phyloP scores from a whole-genome alignment of 106 monocot species.

The Gastrodia elata region DNA sequence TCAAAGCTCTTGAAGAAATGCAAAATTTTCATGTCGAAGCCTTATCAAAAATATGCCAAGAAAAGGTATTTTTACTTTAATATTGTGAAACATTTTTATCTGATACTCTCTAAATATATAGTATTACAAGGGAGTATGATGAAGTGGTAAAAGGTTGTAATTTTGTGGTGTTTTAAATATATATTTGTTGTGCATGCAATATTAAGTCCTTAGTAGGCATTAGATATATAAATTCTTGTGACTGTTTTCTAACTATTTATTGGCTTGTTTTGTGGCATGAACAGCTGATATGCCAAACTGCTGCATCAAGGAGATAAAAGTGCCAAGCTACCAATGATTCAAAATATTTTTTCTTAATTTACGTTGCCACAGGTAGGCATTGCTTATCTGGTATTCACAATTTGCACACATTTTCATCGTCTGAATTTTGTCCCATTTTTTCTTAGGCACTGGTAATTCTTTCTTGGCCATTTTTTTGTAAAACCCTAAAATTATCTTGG shows the following conservation, averaged over 20 bases:
- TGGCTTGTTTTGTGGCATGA: neutral
- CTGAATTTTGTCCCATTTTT: neutral
- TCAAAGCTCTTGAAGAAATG: constrained; percentile 56
- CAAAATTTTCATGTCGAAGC: constrained; percentile 85
- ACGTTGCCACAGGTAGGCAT: neutral
- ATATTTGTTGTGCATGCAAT: neutral
- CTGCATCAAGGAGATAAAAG: constrained; percentile 5
- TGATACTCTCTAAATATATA: neutral
- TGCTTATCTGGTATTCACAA: neutral
- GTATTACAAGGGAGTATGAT: no score
- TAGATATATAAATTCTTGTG: neutral
- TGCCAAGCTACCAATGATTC: neutral
- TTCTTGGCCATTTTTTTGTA: no score
- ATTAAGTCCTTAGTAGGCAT: no score
- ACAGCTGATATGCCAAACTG: constrained; percentile 17
- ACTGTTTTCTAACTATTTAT: neutral
- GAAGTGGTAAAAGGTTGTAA: neutral
- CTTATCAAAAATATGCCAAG: constrained; percentile 78
- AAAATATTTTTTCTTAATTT: neutral
- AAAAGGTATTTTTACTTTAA: constrained; percentile 44
- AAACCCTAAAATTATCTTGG: no score
- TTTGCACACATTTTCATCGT: neutral
- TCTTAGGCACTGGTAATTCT: neutral
- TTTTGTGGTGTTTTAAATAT: neutral
- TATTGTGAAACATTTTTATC: neutral